phyloP scores from a whole-genome alignment of 495 filamentous ascomycete species.

The Xanthoparmelia taractica region DNA sequence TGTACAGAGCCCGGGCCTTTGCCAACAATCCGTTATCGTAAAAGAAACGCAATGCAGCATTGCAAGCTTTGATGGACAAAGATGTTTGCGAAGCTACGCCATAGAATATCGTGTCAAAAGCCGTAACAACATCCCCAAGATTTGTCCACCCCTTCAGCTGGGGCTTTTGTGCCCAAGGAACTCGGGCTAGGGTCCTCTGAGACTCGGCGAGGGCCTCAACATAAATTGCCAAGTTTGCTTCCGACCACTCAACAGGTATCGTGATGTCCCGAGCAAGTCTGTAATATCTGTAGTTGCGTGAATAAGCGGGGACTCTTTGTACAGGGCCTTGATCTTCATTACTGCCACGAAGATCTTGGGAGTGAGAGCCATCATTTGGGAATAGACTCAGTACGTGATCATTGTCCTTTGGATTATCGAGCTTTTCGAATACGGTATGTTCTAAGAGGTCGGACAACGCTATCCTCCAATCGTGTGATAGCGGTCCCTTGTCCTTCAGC shows the following conservation, averaged over 20 bases:
- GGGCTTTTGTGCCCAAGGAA: not conserved
- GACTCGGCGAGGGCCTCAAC: conserved; percentile 11
- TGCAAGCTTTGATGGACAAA: conserved; percentile 29
- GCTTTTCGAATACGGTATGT: not conserved
- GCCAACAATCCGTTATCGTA: conserved; percentile 30
- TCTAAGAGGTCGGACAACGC: conserved; percentile 12
- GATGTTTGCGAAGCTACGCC: not conserved
- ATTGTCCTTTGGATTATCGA: not conserved
- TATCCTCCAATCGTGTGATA: conserved; percentile 22
- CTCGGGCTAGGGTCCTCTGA: conserved; percentile 2
- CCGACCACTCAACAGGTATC: conserved; percentile 11
- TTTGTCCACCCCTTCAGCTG: conserved; percentile 11
- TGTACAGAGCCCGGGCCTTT: conserved; percentile 30
- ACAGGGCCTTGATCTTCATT: not conserved
- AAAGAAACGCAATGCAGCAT: conserved; percentile 36
- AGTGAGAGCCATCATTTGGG: not conserved
- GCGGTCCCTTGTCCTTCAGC: conserved; percentile 15
- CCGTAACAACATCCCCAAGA: conserved; percentile 8
- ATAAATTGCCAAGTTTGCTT: conserved; percentile 7
- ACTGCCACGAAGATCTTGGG: not conserved
- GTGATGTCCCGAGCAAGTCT: conserved; percentile 8
- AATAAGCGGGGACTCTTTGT: not conserved
- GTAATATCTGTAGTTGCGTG: not conserved
- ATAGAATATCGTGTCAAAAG: conserved; percentile 17
- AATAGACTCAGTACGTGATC: not conserved